Percentiles rank a stretch among this genome's conserved stretches.
Conservation (phyloP, 768 basidiomycete genomes). For the Trametes punicea region DNA sequence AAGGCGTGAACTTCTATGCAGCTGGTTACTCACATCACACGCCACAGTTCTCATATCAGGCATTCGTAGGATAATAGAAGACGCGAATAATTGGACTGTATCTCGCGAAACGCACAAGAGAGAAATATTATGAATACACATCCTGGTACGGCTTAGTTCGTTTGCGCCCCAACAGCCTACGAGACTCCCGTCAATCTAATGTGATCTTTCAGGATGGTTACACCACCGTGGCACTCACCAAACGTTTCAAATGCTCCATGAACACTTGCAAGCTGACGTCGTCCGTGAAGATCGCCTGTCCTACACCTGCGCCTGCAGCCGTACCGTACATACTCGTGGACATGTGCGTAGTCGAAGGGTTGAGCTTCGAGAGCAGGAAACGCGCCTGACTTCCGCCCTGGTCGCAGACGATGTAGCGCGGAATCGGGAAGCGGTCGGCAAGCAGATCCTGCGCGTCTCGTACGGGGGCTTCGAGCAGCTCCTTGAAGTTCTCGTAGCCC, state of each 20-base stretch:
- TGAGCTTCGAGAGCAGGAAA: constrained; percentile 95
- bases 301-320: constrained; percentile 57
- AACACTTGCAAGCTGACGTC: constrained; percentile 97
- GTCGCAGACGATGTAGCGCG: constrained; percentile 96
- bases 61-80: too few species aligned
- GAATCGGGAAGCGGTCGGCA: constrained; percentile 93
- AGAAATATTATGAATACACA: constrained; percentile 16
- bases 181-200: not conserved
- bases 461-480: constrained; percentile 81
- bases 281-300: constrained; percentile 97
- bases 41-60: too few species aligned
- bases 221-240: constrained; percentile 48
- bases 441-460: constrained; percentile 95
- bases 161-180: constrained; percentile 68
- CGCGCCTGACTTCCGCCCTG: constrained; percentile 97
- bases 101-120: not conserved
- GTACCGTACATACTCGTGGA: constrained; percentile 88
- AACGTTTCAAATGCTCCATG: constrained; percentile 94
- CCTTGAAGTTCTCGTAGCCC: constrained; percentile 98
- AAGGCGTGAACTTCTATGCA: too few species aligned
- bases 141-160: constrained; percentile 38
- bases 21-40: too few species aligned
- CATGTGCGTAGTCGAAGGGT: constrained; percentile 98
- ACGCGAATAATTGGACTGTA: too few species aligned
- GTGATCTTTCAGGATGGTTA: not conserved